A percentile compares a stretch with the other conserved stretches of the same genome.
phyloP scores from a whole-genome alignment of 768 basidiomycete species.

The Boletus sp. region DNA sequence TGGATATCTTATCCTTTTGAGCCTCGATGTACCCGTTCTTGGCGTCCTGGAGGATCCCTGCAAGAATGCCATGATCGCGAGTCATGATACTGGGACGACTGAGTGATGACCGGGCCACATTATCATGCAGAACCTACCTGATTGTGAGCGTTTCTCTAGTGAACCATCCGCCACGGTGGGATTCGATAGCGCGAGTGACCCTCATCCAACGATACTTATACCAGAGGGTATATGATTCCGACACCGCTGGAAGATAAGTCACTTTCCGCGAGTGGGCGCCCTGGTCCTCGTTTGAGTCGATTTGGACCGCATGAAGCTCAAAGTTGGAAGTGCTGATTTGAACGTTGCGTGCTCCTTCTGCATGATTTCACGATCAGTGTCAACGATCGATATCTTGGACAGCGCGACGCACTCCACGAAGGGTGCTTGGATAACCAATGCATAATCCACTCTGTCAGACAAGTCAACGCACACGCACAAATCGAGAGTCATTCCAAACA shows the following conservation, averaged over 20 bases:
- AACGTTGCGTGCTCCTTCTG: conserved; percentile 45
- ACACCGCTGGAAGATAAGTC: conserved; percentile 32
- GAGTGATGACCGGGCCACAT: not conserved
- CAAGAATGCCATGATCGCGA: conserved; percentile 43
- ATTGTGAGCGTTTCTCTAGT: conserved; percentile 22
- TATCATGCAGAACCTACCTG: conserved; percentile 10
- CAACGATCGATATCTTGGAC: not conserved
- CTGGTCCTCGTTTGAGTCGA: conserved; percentile 21
- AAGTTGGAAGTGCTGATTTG: conserved; percentile 45
- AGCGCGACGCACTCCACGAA: conserved; percentile 47
- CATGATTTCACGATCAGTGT: not conserved
- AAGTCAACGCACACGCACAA: conserved; percentile 1
- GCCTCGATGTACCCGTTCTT: conserved; percentile 49
- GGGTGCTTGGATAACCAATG: conserved; percentile 62
- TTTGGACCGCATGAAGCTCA: conserved; percentile 29
- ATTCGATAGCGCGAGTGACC: conserved; percentile 21
- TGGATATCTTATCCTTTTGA: conserved; percentile 47
- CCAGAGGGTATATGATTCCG: conserved; percentile 36
- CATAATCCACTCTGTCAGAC: conserved; percentile 60
- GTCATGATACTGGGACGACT: conserved; percentile 44
- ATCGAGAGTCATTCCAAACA: not conserved
- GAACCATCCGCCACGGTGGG: conserved; percentile 15
- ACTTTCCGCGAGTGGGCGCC: conserved; percentile 27
- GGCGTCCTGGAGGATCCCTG: conserved; percentile 52
- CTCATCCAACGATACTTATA: conserved; percentile 32